These are phyloP conservation scores for Alternaria viburni DNA, from an alignment of 2,329 filamentous ascomycete genomes.

Conservation along the genomic window DNA sequence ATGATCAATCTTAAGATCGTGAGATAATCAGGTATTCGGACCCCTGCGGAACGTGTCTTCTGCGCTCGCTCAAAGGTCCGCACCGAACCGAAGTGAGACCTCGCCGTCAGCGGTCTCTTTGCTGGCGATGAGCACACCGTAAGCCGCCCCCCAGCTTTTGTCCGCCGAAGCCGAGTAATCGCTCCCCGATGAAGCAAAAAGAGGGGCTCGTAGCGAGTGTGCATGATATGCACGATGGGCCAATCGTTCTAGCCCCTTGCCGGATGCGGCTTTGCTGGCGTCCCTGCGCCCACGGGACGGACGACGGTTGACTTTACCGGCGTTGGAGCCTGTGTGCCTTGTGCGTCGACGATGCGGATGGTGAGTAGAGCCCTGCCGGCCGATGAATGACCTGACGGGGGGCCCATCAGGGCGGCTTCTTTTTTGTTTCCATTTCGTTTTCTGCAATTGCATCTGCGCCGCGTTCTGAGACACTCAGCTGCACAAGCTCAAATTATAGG, in stretches of 20 bases:
- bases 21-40: conserved; percentile 1
- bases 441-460: background rate
- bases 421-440: background rate
- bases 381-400: conserved; percentile 8
- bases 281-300: conserved; percentile 22
- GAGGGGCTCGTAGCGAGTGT: conserved; percentile 15
- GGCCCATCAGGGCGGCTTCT: background rate
- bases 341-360: conserved; percentile 26
- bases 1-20: background rate
- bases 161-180: conserved; percentile 12
- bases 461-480: conserved; percentile 1
- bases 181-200: conserved; percentile 18
- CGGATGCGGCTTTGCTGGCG: conserved; percentile 19
- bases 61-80: background rate
- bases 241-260: conserved; percentile 17
- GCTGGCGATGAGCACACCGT: background rate
- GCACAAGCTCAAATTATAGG: conserved; percentile 1
- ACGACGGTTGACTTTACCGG: conserved; percentile 20
- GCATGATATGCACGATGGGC: conserved; percentile 19
- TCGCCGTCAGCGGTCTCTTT: background rate
- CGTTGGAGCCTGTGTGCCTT: conserved; percentile 18
- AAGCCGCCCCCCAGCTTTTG: conserved; percentile 11
- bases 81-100: background rate
- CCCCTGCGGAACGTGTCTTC: conserved; percentile 3
- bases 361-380: conserved; percentile 4